A percentile compares a stretch with the other conserved stretches of the same genome.
phyloP scores from a whole-genome alignment of 148 eudicot species.

The Fagopyrum tataricum region DNA sequence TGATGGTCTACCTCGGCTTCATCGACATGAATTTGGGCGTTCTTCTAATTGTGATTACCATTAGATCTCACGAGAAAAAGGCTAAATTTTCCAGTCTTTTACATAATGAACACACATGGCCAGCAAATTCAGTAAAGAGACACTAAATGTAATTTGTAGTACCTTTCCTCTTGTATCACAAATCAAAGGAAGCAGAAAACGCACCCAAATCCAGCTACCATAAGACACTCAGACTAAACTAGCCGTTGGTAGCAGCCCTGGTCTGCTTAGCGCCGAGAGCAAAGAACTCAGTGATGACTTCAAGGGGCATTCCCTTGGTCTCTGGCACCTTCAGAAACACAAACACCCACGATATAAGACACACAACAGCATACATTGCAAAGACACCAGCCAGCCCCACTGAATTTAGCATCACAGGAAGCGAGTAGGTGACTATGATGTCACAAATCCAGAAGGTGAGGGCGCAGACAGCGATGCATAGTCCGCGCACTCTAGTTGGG shows the following conservation, averaged over 20 bases:
- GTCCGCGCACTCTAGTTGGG: conserved; percentile 53
- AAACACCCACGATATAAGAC: conserved; percentile 37
- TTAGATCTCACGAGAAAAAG: no score
- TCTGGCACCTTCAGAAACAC: conserved; percentile 54
- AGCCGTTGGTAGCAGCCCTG: conserved; percentile 14
- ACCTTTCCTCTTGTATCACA: background rate
- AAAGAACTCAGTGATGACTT: conserved; percentile 54
- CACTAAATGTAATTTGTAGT: no score
- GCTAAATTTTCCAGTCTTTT: no score
- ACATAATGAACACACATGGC: no score
- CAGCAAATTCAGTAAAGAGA: no score
- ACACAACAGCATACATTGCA: conserved; percentile 40
- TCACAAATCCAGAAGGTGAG: conserved; percentile 48
- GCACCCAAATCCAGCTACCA: background rate
- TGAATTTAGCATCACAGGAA: conserved; percentile 39
- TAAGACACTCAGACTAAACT: background rate
- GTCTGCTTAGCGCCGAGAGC: conserved; percentile 45
- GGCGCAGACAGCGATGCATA: conserved; percentile 55
- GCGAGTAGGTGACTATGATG: conserved; percentile 46
- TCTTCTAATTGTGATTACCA: no score
- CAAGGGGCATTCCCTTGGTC: conserved; percentile 63
- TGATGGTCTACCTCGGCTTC: no score
- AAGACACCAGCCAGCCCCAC: conserved; percentile 50
- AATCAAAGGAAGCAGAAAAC: background rate
- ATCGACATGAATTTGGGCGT: no score